Conservation (phyloP, 1,139 yeast species). For the Taphrina deformans region DNA sequence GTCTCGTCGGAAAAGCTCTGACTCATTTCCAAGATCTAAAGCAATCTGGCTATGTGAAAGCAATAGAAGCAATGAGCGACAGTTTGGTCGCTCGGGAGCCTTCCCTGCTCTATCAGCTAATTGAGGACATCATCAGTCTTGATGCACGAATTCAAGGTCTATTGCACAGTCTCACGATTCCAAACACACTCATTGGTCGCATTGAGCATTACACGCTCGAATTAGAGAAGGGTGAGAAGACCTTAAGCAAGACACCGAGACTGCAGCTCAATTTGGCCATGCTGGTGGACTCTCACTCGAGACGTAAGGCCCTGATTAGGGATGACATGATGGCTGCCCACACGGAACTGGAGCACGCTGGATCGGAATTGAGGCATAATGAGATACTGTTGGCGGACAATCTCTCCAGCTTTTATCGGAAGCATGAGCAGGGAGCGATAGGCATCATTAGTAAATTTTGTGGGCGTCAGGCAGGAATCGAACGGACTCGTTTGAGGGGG, state of each 20-base stretch:
- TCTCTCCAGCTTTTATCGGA: conserved; percentile 16
- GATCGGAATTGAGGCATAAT: conserved; percentile 18
- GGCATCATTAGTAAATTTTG: conserved; percentile 1
- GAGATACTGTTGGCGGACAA: conserved; percentile 20
- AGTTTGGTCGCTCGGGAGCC: conserved; percentile 22
- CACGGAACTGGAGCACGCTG: conserved; percentile 22
- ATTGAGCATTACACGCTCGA: conserved; percentile 1
- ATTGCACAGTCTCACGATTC: conserved; percentile 16
- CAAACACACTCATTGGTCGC: conserved; percentile 11
- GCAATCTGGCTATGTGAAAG: neutral
- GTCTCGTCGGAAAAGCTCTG: conserved; percentile 10
- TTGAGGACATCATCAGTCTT: conserved; percentile 15
- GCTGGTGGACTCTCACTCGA: conserved; percentile 19
- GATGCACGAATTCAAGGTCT: conserved; percentile 14
- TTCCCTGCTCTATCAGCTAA: conserved; percentile 16
- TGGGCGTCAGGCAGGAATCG: conserved; percentile 17
- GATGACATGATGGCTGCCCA: conserved; percentile 12
- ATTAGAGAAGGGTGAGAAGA: conserved; percentile 8
- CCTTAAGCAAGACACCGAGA: conserved; percentile 2
- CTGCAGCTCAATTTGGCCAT: conserved; percentile 5
- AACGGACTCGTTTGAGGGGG: conserved; percentile 9
- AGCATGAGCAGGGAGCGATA: conserved; percentile 12
- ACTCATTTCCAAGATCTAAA: neutral
- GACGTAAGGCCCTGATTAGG: conserved; percentile 16
- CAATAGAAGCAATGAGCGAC: neutral